These are phyloP conservation scores for Populus hybrid DNA, from an alignment of 441 rosid species.

Conservation along the genomic window DNA sequence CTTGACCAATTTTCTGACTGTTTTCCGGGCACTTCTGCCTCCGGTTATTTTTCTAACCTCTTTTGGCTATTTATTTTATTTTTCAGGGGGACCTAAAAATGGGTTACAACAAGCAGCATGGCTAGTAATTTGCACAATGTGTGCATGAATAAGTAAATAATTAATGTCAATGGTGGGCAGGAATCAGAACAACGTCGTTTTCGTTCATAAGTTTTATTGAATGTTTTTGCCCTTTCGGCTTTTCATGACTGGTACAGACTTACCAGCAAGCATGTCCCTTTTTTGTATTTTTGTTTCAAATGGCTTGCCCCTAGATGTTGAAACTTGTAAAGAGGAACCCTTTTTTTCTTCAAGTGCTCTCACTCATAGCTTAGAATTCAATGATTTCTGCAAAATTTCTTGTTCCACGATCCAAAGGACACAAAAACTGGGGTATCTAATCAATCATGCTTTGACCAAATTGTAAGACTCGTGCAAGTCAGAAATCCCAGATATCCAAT, in stretches of 20 bases:
- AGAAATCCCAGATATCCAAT: not conserved
- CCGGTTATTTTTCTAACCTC: too few relatives aligned
- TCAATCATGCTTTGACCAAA: not conserved
- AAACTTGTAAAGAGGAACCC: too few relatives aligned
- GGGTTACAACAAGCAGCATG: too few relatives aligned
- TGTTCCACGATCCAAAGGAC: not conserved
- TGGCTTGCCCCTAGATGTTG: too few relatives aligned
- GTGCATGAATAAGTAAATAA: not conserved
- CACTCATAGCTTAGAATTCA: not conserved
- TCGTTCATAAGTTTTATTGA: conserved; percentile 3
- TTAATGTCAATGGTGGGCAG: not conserved
- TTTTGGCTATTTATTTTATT: too few relatives aligned
- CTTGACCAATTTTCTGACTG: too few relatives aligned
- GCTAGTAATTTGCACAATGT: not conserved
- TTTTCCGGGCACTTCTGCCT: too few relatives aligned
- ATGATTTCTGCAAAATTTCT: not conserved
- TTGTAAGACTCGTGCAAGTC: not conserved
- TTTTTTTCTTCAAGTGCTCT: not conserved
- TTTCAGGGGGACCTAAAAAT: too few relatives aligned
- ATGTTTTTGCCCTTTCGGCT: conserved; percentile 10
- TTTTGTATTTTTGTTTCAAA: too few relatives aligned
- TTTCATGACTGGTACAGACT: not conserved
- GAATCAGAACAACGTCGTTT: conserved; percentile 1
- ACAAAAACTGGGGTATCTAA: not conserved
- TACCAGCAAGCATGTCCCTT: not conserved